A percentile compares a stretch with the other conserved stretches of the same genome.
These are phyloP conservation scores for Penicillium brasilianum DNA, from an alignment of 2,329 filamentous ascomycete species.

Conservation along the genomic window DNA sequence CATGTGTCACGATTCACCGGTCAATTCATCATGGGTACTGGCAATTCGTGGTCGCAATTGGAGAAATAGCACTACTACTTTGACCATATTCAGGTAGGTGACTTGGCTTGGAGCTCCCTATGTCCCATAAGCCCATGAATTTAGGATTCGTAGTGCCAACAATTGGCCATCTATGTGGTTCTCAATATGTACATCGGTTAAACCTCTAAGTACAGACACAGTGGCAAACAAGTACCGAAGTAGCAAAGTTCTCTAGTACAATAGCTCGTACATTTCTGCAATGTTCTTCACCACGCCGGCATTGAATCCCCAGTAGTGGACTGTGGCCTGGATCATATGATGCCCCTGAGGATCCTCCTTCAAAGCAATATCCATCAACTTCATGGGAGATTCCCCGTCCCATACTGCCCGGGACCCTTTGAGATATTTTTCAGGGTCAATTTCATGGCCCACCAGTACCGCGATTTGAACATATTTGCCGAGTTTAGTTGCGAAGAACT, in stretches of 20 bases:
- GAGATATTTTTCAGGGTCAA: not conserved
- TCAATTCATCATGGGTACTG: too few relatives aligned
- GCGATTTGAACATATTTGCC: conserved; percentile 1
- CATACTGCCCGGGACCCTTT: not conserved
- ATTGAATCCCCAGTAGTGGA: not conserved
- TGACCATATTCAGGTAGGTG: too few relatives aligned
- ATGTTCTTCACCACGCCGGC: not conserved
- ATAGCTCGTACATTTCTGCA: not conserved
- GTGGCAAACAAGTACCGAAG: not conserved
- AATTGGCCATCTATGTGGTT: too few relatives aligned
- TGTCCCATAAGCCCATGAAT: too few relatives aligned
- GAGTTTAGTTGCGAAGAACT: not conserved
- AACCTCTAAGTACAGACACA: not conserved
- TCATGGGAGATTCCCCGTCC: not conserved
- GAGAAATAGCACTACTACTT: too few relatives aligned
- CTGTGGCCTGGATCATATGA: not conserved
- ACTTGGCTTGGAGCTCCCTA: too few relatives aligned
- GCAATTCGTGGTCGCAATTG: too few relatives aligned
- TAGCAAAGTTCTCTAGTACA: not conserved
- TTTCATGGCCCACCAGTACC: not conserved
- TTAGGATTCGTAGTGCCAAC: too few relatives aligned
- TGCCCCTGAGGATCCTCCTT: not conserved
- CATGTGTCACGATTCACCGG: too few relatives aligned
- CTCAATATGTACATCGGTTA: not conserved
- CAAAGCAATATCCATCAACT: not conserved